A percentile compares a stretch with the other conserved stretches of the same genome.
Evolutionary conservation across 2,329 filamentous ascomycete genomes (phyloP).

Genomic region (Alternaria arbusti): DNA sequence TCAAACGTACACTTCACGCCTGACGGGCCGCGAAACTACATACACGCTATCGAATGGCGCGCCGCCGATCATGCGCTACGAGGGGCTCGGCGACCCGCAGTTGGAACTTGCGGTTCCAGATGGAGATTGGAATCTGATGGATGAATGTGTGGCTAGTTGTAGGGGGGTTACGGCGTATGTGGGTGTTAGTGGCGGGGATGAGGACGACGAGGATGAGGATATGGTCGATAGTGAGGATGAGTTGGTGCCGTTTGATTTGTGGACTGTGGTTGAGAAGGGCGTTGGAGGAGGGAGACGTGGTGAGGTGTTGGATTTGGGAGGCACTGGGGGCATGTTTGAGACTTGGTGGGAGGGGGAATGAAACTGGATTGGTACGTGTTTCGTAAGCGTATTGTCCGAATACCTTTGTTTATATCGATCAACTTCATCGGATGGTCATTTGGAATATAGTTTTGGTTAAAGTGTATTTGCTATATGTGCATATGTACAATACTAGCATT

Average conservation of each 20-base stretch:
- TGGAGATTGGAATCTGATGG: constrained; percentile 10
- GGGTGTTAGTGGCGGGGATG: background rate
- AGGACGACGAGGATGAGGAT: background rate
- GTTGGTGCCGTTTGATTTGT: constrained; percentile 25
- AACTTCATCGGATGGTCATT: background rate
- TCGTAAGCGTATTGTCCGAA: background rate
- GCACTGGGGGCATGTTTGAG: constrained; percentile 17
- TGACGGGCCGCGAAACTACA: background rate
- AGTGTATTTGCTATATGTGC: background rate
- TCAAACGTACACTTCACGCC: background rate
- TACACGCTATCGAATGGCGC: constrained; percentile 22
- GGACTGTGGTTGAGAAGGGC: constrained; percentile 15
- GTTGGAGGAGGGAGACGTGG: background rate
- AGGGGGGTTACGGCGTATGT: constrained; percentile 21
- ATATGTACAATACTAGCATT: background rate
- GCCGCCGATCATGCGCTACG: constrained; percentile 17
- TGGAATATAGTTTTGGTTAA: background rate
- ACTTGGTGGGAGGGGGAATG: constrained; percentile 4
- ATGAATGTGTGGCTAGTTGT: constrained; percentile 26
- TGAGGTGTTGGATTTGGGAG: constrained; percentile 1
- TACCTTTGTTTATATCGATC: background rate
- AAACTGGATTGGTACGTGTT: rapidly evolving
- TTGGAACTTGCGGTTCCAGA: constrained; percentile 3
- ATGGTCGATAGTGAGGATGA: constrained; percentile 6
- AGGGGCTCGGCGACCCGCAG: constrained; percentile 14